Evolutionary conservation across 129 eudicot species (phyloP).

Genomic region (Erigeron canadensis): DNA sequence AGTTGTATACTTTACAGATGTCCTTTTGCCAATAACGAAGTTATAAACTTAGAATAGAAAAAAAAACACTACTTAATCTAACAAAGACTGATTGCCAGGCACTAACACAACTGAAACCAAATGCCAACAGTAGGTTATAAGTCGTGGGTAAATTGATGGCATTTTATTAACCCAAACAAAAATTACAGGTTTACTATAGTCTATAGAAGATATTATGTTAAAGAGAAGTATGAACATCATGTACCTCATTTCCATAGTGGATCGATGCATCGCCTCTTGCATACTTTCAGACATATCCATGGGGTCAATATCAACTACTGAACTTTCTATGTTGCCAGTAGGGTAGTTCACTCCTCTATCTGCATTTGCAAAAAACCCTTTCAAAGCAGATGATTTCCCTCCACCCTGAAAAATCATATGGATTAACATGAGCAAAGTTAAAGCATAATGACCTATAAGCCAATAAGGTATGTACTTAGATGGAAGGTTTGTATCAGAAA

Average conservation of each 20-base stretch:
- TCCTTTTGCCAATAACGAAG: background rate
- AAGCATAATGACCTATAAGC: conserved; percentile 10
- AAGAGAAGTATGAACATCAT: conserved; percentile 25
- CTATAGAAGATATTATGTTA: background rate
- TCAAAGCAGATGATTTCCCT: conserved; percentile 64
- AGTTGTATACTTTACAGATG: background rate
- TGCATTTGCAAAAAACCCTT: conserved; percentile 72
- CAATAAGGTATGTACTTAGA: conserved; percentile 10
- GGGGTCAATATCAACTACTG: conserved; percentile 70
- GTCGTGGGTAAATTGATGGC: background rate
- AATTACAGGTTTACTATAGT: conserved; percentile 5
- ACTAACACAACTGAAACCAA: background rate
- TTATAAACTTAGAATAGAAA: background rate
- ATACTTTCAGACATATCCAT: conserved; percentile 98
- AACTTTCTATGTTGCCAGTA: conserved; percentile 40
- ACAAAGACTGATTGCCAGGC: background rate
- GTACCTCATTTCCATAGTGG: conserved; percentile 96
- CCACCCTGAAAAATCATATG: conserved; percentile 45
- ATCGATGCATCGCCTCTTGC: conserved; percentile 98
- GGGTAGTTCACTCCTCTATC: conserved; percentile 50
- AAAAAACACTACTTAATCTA: background rate
- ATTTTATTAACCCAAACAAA: background rate
- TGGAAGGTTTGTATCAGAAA: background rate
- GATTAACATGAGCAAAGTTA: conserved; percentile 6
- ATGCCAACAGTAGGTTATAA: background rate